These are phyloP conservation scores for Chrysanthemum lavandulifolium DNA, from an alignment of 129 eudicot species.

Conservation along the genomic window DNA sequence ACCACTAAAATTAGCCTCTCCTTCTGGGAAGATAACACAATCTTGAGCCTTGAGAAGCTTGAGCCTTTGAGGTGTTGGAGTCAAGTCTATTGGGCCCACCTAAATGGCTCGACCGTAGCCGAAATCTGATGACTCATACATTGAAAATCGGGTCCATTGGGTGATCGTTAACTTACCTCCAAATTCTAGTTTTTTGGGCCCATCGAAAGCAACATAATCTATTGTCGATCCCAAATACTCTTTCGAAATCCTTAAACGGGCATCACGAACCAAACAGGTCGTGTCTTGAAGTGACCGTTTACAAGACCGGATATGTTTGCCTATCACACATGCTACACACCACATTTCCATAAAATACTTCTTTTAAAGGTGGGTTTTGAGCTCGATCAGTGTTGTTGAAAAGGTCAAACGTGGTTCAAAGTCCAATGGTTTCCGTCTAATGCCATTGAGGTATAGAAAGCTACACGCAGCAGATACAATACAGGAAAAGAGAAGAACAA, in stretches of 20 bases:
- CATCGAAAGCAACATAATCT: conserved; percentile 57
- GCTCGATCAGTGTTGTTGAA: conserved; percentile 65
- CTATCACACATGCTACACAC: conserved; percentile 73
- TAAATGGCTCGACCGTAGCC: conserved; percentile 87
- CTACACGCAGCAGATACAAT: too few relatives aligned
- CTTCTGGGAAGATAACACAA: conserved; percentile 75
- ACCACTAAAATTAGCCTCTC: conserved; percentile 45
- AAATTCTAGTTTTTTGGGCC: conserved; percentile 78
- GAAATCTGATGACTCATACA: conserved; percentile 81
- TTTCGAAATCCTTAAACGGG: conserved; percentile 60
- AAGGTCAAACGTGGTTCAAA: conserved; percentile 71
- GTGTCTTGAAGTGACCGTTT: conserved; percentile 38
- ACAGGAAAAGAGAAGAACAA: too few relatives aligned
- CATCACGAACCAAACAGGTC: conserved; percentile 57
- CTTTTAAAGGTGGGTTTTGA: conserved; percentile 51
- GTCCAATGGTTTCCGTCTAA: conserved; percentile 43
- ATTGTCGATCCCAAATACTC: conserved; percentile 78
- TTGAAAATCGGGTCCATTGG: conserved; percentile 88
- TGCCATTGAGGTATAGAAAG: too few relatives aligned
- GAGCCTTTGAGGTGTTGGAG: conserved; percentile 58
- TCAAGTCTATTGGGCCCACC: conserved; percentile 83
- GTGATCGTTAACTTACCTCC: conserved; percentile 81
- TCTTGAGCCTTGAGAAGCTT: conserved; percentile 71
- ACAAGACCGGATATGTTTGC: conserved; percentile 56
- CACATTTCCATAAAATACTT: conserved; percentile 86